Percentiles rank a stretch among this genome's conserved stretches.
Evolutionary conservation across 495 filamentous ascomycete genomes (phyloP).

Genomic region (Penicillium coffeae): DNA sequence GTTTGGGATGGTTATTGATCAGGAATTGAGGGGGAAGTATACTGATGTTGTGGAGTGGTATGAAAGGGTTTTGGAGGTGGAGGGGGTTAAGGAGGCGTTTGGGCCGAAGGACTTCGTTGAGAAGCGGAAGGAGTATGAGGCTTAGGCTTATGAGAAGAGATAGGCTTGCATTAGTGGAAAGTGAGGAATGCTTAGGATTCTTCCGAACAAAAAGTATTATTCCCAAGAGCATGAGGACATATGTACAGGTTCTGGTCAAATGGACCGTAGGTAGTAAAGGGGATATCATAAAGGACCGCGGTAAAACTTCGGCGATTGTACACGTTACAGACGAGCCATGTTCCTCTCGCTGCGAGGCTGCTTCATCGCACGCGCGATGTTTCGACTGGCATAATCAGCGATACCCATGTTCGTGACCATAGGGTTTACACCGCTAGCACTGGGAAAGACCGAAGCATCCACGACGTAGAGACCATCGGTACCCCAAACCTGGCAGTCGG

Average conservation of each 20-base stretch:
- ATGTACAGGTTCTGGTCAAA: background rate
- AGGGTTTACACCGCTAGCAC: conserved; percentile 86
- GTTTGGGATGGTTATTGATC: conserved; percentile 43
- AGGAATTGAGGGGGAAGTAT: conserved; percentile 44
- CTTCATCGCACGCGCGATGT: conserved; percentile 29
- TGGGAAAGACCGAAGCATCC: conserved; percentile 87
- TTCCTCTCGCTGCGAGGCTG: background rate
- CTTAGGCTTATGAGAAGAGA: conserved; percentile 2
- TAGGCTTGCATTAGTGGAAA: no score
- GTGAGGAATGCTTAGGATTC: no score
- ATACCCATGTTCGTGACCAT: conserved; percentile 93
- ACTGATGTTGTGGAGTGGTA: conserved; percentile 45
- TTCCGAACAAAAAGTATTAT: background rate
- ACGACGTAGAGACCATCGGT: conserved; percentile 68
- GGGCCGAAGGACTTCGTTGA: conserved; percentile 43
- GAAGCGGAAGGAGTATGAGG: conserved; percentile 27
- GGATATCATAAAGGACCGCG: background rate
- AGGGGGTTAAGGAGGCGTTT: conserved; percentile 50
- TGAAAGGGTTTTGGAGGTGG: conserved; percentile 34
- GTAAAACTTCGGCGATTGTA: no score
- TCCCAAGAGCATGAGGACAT: background rate
- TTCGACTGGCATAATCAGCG: conserved; percentile 45
- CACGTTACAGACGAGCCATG: conserved; percentile 3
- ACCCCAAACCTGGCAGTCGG: conserved; percentile 73
- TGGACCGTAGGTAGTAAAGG: background rate